phyloP scores from a whole-genome alignment of 2,329 filamentous ascomycete genomes.

The Simplicillium sp. region DNA sequence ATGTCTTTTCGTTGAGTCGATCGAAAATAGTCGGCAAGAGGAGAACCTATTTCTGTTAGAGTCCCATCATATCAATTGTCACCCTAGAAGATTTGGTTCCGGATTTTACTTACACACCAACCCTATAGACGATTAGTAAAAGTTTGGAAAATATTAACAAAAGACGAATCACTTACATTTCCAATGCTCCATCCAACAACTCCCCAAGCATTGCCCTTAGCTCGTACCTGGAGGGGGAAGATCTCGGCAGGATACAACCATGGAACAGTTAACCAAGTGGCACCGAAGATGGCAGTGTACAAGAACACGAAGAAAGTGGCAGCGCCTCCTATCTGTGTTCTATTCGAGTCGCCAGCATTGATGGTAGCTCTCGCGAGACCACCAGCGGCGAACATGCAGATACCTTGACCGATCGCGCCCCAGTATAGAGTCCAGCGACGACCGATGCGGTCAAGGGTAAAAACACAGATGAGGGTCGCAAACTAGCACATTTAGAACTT shows the following conservation, averaged over 20 bases:
- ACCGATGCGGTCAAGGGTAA: conserved; percentile 60
- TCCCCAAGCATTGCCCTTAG: conserved; percentile 67
- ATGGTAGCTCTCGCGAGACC: conserved; percentile 46
- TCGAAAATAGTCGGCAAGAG: conserved; percentile 53
- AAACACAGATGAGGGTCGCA: conserved; percentile 58
- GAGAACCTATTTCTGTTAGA: conserved; percentile 19
- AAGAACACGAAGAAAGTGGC: conserved; percentile 63
- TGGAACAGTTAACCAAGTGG: conserved; percentile 42
- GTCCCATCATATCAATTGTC: no score
- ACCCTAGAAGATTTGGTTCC: background rate
- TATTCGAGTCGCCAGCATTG: conserved; percentile 31
- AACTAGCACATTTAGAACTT: conserved; percentile 22
- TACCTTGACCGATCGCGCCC: conserved; percentile 54
- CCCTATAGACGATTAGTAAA: no score
- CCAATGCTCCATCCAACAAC: conserved; percentile 70
- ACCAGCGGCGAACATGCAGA: conserved; percentile 59
- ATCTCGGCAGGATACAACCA: conserved; percentile 64
- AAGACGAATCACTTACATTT: conserved; percentile 44
- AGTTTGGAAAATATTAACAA: no score
- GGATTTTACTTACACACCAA: conserved; percentile 22
- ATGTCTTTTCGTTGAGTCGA: conserved; percentile 57
- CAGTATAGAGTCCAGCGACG: conserved; percentile 61
- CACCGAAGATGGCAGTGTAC: conserved; percentile 30
- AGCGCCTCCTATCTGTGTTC: conserved; percentile 48
- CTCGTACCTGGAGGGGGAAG: conserved; percentile 60